Evolutionary conservation across 768 basidiomycete genomes (phyloP).

Genomic region (Rhodosporidiobolus odoratus): DNA sequence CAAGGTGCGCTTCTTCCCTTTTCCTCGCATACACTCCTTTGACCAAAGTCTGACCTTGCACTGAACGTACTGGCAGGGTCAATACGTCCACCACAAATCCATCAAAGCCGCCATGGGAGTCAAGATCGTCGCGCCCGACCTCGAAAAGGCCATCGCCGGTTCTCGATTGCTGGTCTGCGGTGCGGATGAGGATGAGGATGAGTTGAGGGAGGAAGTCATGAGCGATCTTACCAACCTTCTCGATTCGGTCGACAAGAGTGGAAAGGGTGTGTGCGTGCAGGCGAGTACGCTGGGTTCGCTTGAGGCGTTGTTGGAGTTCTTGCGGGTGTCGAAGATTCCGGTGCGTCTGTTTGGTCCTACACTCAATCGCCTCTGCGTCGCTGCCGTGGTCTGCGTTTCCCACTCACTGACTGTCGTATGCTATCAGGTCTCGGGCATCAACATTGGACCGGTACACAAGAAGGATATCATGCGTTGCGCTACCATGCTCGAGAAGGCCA

Average conservation of each 20-base stretch:
- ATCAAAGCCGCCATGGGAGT: constrained; percentile 95
- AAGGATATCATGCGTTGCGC: constrained; percentile 87
- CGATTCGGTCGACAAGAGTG: constrained; percentile 86
- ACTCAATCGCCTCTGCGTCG: too few species aligned
- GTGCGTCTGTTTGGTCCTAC: constrained; percentile 12
- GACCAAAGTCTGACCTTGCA: too few species aligned
- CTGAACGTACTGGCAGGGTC: constrained; percentile 37
- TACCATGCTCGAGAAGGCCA: constrained; percentile 91
- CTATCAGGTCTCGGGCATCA: constrained; percentile 73
- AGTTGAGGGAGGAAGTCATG: constrained; percentile 91
- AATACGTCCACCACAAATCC: constrained; percentile 94
- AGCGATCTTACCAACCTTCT: constrained; percentile 82
- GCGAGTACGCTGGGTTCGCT: constrained; percentile 94
- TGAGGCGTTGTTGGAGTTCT: constrained; percentile 92
- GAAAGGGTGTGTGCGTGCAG: constrained; percentile 95
- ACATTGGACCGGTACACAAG: constrained; percentile 95
- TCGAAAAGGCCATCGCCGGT: constrained; percentile 97
- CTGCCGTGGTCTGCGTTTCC: too few species aligned
- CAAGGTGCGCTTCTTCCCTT: constrained; percentile 58
- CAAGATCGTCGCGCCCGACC: constrained; percentile 87
- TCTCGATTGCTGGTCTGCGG: constrained; percentile 86
- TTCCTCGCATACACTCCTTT: background rate
- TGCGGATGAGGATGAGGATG: constrained; percentile 95
- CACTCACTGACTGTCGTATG: background rate
- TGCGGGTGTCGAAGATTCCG: constrained; percentile 90